A percentile compares a stretch with the other conserved stretches of the same genome.
Conservation (phyloP, 495 filamentous ascomycete genomes). For the Penicillium riverlandense region DNA sequence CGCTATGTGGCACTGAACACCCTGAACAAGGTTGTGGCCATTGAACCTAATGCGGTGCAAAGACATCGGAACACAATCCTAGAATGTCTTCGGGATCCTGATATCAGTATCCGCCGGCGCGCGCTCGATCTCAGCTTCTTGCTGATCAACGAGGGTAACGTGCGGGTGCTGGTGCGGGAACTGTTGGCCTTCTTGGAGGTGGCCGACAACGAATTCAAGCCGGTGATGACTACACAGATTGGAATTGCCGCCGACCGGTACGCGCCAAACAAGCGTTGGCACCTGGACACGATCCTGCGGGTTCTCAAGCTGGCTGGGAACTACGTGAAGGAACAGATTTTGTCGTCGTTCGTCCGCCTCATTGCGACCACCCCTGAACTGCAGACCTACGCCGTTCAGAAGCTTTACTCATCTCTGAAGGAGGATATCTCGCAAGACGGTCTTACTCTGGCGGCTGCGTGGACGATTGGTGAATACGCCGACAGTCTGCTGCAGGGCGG, state of each 20-base stretch:
- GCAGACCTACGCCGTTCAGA: constrained; percentile 94
- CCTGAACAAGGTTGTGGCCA: constrained; percentile 93
- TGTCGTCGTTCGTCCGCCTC: constrained; percentile 92
- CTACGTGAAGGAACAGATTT: constrained; percentile 94
- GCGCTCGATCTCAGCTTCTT: constrained; percentile 97
- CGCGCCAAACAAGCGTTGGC: constrained; percentile 95
- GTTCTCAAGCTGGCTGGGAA: constrained; percentile 90
- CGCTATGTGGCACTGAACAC: constrained; percentile 97
- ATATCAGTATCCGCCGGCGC: constrained; percentile 92
- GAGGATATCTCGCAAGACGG: constrained; percentile 97
- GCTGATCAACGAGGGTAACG: constrained; percentile 92
- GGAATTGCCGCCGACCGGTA: constrained; percentile 94
- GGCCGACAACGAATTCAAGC: constrained; percentile 97
- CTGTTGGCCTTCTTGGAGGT: constrained; percentile 91
- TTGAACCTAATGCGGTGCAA: constrained; percentile 96
- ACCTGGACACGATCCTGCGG: constrained; percentile 94
- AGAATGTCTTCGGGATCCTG: constrained; percentile 93
- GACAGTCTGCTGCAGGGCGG: constrained; percentile 82
- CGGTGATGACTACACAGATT: constrained; percentile 93
- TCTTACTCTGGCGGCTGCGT: constrained; percentile 86
- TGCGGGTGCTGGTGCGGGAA: constrained; percentile 86
- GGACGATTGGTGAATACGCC: constrained; percentile 97
- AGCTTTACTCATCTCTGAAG: constrained; percentile 82
- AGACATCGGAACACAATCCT: constrained; percentile 95
- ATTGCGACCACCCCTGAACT: constrained; percentile 92